These are phyloP conservation scores for Actinidia chinensis DNA, from an alignment of 179 eudicot genomes.

Conservation along the genomic window DNA sequence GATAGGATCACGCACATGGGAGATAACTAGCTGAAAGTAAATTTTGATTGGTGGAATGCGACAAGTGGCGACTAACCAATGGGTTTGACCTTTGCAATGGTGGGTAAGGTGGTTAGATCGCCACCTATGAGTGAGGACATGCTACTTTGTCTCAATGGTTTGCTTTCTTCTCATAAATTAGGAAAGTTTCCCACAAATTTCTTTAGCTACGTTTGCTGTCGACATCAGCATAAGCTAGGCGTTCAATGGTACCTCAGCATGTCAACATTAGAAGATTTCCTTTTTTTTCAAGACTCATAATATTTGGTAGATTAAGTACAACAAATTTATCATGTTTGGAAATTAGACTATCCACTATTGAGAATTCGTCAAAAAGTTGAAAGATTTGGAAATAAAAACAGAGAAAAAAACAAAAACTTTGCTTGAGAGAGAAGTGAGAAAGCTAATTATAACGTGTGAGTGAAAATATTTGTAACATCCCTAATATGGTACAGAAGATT, in stretches of 20 bases:
- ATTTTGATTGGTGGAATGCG: neutral
- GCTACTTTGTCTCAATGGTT: neutral
- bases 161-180: conserved; percentile 4
- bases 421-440: neutral
- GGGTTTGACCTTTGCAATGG: conserved; percentile 27
- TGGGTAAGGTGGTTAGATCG: conserved; percentile 36
- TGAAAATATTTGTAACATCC: neutral
- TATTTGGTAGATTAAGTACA: conserved; percentile 23
- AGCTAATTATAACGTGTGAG: neutral
- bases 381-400: neutral
- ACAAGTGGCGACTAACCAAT: conserved; percentile 10
- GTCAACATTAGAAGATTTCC: conserved; percentile 9
- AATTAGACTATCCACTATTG: neutral
- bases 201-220: neutral
- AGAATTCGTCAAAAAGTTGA: neutral
- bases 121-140: conserved; percentile 21
- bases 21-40: conserved; percentile 19
- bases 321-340: conserved; percentile 15
- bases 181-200: neutral
- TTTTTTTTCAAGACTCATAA: neutral
- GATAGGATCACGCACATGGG: neutral
- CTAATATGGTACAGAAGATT: too few species aligned
- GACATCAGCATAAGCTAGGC: neutral
- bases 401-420: neutral
- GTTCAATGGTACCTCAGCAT: neutral